A percentile compares a stretch with the other conserved stretches of the same genome.
phyloP scores from a whole-genome alignment of 176 grass and related monocot genomes.

The Carex cristatella region DNA sequence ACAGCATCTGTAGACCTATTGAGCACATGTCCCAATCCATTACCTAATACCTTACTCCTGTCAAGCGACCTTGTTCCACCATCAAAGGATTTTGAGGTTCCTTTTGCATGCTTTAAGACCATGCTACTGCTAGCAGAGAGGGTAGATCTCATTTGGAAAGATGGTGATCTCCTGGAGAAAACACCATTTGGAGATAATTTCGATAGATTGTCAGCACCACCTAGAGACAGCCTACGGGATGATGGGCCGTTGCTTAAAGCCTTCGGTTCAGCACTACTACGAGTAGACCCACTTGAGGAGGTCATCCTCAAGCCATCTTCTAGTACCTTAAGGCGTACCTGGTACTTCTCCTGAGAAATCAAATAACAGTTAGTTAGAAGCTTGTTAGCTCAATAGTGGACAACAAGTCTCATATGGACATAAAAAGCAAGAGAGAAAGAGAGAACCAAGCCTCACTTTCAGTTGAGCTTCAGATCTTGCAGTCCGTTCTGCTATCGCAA shows the following conservation, averaged over 20 bases:
- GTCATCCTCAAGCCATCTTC: conserved; percentile 88
- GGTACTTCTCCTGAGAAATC: conserved; percentile 76
- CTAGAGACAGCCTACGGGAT: conserved; percentile 71
- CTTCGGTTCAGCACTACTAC: conserved; percentile 57
- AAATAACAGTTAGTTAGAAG: conserved; percentile 17
- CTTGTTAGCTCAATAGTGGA: conserved; percentile 10
- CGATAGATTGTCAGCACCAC: conserved; percentile 71
- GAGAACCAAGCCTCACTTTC: conserved; percentile 40
- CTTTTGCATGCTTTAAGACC: conserved; percentile 90
- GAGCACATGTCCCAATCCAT: conserved; percentile 53
- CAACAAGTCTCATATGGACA: neutral
- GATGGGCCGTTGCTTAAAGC: conserved; percentile 75
- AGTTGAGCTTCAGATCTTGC: conserved; percentile 89
- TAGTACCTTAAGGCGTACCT: conserved; percentile 84
- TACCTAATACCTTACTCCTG: conserved; percentile 57
- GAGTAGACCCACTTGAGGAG: conserved; percentile 50
- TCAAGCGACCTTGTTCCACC: conserved; percentile 88
- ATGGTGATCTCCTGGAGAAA: conserved; percentile 77
- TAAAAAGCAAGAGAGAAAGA: conserved; percentile 7
- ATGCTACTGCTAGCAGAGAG: conserved; percentile 72
- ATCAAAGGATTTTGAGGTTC: conserved; percentile 98
- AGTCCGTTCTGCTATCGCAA: conserved; percentile 80
- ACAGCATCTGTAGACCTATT: conserved; percentile 79
- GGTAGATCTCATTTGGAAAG: conserved; percentile 92
- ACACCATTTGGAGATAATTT: conserved; percentile 74